Evolutionary conservation across 2,329 filamentous ascomycete species (phyloP), one percentile per base, ranked within the genome.

Genomic region (Fusarium sp.): DNA sequence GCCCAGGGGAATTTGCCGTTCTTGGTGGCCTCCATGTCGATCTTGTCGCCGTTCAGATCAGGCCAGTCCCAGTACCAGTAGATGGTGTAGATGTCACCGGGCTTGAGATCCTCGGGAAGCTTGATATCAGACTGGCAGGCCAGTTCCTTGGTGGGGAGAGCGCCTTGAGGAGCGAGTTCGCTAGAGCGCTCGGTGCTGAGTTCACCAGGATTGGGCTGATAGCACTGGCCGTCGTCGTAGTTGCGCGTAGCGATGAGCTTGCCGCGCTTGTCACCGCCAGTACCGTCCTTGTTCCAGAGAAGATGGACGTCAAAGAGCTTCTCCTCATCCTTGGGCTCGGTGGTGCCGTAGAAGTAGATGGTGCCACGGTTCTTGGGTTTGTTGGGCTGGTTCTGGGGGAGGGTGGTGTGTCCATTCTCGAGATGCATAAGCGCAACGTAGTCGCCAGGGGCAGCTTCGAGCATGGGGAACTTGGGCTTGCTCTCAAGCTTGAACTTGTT

Each of bases 11-110:
- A 82, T 53, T 76, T 73, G 26, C 81, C 78, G 61, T 77, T 64
- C 59, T 72, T 72, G 42, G 77, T 79, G 19, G 70, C 72, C 13
- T 76, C 73, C 32, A 76, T 67, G 64, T 83, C 76, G 58, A 75
- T 77, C 64, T 72, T 76, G 61, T 74, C 75, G 35, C 71, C 69
- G 69, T 79, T 76, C 72, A 87, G 80, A 12, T 86, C 88, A 3
- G 90, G 89, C 92, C 93, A 99, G 76, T 96, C 90, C 95, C 95
- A 98, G 41, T 97, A 89, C 94, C 94, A 98, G 81, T 97, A 96
- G 47, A 97, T 78, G 4, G 92, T 94, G 74, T 93, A 91, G 26
- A 83, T 83, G 28, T 88, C 84, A 40, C 87, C 87, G 9, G 81
- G 75, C n/a, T 83, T 76, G 42, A 87, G 79, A 67, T 90, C 84